Percentiles rank a stretch among this genome's conserved stretches.
Evolutionary conservation across 306 rosid species (phyloP).

Genomic region (Prunus davidiana): DNA sequence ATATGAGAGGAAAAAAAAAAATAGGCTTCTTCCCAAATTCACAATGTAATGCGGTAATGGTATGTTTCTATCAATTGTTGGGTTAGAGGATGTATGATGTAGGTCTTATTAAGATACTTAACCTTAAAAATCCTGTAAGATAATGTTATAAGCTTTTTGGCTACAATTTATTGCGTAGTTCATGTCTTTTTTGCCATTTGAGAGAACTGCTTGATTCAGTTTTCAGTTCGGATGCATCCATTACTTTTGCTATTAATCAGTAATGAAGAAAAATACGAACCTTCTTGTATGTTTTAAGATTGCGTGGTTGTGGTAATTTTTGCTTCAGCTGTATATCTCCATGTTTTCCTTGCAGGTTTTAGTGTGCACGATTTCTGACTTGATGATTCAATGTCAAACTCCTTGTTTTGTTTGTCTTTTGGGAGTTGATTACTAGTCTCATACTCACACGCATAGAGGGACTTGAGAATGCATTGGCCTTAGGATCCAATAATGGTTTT

Average conservation of each 20-base stretch:
- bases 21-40: not conserved
- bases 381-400: not conserved
- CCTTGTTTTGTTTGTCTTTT: not conserved
- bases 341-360: not conserved
- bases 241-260: not conserved
- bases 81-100: not conserved
- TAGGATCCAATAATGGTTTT: not conserved
- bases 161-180: not conserved
- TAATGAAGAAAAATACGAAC: not conserved
- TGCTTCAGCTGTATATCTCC: not conserved
- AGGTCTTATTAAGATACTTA: not conserved
- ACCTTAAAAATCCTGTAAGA: not conserved
- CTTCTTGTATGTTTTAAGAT: not conserved
- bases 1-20: not conserved
- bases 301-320: conserved; percentile 1
- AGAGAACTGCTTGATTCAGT: not conserved
- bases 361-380: not conserved
- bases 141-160: not conserved
- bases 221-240: not conserved
- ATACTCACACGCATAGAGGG: not conserved
- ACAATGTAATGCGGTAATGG: not conserved
- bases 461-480: not conserved
- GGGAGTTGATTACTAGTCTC: not conserved
- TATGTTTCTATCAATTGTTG: not conserved
- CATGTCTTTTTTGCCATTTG: not conserved